Conservation (phyloP, 1,284 basidiomycete genomes). For the Melanopsichium pennsylvanicum region DNA sequence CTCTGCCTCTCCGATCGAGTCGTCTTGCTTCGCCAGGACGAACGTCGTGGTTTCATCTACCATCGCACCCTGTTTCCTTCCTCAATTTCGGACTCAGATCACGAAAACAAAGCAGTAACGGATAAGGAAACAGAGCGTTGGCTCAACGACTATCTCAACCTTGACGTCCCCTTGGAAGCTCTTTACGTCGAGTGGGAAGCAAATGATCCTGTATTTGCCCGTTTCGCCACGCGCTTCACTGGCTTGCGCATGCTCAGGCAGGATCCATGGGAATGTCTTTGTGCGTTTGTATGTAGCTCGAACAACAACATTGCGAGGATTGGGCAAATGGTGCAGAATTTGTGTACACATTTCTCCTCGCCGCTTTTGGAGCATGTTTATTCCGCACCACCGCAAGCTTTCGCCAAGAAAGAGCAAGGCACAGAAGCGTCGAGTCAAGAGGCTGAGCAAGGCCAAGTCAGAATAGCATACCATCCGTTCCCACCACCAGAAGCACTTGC, state of each 20-base stretch:
- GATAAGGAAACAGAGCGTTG: constrained; percentile 73
- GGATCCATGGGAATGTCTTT: constrained; percentile 80
- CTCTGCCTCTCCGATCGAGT: constrained; percentile 61
- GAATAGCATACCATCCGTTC: constrained; percentile 78
- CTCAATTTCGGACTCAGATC: background rate
- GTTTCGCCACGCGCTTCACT: constrained; percentile 71
- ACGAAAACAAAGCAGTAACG: background rate
- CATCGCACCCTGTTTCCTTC: constrained; percentile 48
- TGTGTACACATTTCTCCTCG: constrained; percentile 69
- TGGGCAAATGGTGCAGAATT: constrained; percentile 64
- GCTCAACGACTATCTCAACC: constrained; percentile 88
- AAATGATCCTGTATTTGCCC: constrained; percentile 79
- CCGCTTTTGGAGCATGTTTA: constrained; percentile 69
- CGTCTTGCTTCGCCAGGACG: constrained; percentile 61
- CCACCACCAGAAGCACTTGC: constrained; percentile 79
- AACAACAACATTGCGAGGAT: constrained; percentile 82
- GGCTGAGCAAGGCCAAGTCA: constrained; percentile 17
- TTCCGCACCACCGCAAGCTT: constrained; percentile 28
- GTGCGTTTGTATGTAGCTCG: constrained; percentile 89
- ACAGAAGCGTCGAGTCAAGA: background rate
- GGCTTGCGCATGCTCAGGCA: constrained; percentile 80
- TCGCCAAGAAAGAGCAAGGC: background rate
- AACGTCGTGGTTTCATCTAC: constrained; percentile 48
- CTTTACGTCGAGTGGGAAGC: constrained; percentile 81
- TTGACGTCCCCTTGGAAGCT: constrained; percentile 76